Evolutionary conservation across 768 basidiomycete species (phyloP).

Genomic region (Botryobasidium botryosum): DNA sequence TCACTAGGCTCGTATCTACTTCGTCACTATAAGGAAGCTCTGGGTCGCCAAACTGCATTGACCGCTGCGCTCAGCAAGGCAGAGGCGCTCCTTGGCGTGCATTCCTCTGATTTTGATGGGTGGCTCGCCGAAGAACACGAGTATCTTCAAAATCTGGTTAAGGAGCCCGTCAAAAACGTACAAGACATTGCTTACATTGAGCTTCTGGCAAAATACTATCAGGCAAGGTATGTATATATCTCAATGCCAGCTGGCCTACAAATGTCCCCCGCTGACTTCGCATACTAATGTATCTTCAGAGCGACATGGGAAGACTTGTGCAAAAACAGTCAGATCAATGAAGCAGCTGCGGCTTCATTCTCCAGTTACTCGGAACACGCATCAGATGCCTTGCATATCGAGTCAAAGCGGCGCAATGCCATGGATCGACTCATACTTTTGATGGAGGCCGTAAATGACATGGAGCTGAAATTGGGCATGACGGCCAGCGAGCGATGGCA

Average conservation of each 20-base stretch:
- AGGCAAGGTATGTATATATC: not conserved
- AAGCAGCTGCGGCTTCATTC: too few relatives aligned
- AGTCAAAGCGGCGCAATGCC: too few relatives aligned
- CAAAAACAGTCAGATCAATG: too few relatives aligned
- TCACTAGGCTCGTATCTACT: not conserved
- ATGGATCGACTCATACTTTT: too few relatives aligned
- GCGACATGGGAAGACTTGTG: too few relatives aligned
- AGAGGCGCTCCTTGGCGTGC: not conserved
- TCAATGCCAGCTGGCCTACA: too few relatives aligned
- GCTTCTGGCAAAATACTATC: not conserved
- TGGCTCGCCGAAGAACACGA: not conserved
- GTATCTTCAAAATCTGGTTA: not conserved
- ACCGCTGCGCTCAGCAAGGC: not conserved
- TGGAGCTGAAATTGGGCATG: too few relatives aligned
- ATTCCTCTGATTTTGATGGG: not conserved
- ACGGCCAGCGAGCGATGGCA: not conserved
- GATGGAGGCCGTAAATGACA: too few relatives aligned
- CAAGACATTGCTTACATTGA: slow-evolving; percentile 4
- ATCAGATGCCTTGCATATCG: too few relatives aligned
- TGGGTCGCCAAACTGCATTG: too few relatives aligned
- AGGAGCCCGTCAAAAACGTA: slow-evolving; percentile 2
- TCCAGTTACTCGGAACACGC: too few relatives aligned
- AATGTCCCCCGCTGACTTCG: not conserved
- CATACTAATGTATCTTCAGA: too few relatives aligned
- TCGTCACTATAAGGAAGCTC: not conserved